Evolutionary conservation across 2,329 filamentous ascomycete genomes (phyloP).

Genomic region (Knufia fluminis): DNA sequence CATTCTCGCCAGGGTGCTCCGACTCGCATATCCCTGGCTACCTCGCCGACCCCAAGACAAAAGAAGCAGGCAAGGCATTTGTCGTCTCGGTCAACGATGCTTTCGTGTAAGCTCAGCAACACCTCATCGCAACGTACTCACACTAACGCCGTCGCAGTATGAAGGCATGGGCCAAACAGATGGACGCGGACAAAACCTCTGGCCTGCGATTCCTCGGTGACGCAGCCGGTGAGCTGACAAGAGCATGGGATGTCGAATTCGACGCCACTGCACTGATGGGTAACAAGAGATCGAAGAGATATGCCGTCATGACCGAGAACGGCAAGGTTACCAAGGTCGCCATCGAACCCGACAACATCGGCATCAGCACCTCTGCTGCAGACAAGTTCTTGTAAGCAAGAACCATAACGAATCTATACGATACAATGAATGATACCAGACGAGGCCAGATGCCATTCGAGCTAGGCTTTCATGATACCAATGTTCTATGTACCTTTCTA

Average conservation of each 20-base stretch:
- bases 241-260: slow-evolving; percentile 73
- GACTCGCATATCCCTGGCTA: slow-evolving; percentile 74
- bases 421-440: background rate
- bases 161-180: slow-evolving; percentile 73
- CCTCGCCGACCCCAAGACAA: slow-evolving; percentile 65
- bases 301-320: slow-evolving; percentile 71
- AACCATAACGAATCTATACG: background rate
- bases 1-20: slow-evolving; percentile 62
- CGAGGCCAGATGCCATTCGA: background rate
- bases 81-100: slow-evolving; percentile 90
- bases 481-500: background rate
- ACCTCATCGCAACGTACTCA: background rate
- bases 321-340: slow-evolving; percentile 74
- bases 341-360: slow-evolving; percentile 83
- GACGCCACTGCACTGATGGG: slow-evolving; percentile 74
- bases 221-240: slow-evolving; percentile 68
- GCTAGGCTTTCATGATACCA: background rate
- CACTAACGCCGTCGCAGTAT: slow-evolving; percentile 46
- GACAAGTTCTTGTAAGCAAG: slow-evolving; percentile 19
- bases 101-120: slow-evolving; percentile 65
- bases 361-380: slow-evolving; percentile 46
- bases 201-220: slow-evolving; percentile 86
- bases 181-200: slow-evolving; percentile 66
- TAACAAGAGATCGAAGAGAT: slow-evolving; percentile 73
- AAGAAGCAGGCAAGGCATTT: slow-evolving; percentile 73